A percentile compares a stretch with the other conserved stretches of the same genome.
phyloP scores from a whole-genome alignment of 345 rosid genomes.

The Moricandia moricandioides region DNA sequence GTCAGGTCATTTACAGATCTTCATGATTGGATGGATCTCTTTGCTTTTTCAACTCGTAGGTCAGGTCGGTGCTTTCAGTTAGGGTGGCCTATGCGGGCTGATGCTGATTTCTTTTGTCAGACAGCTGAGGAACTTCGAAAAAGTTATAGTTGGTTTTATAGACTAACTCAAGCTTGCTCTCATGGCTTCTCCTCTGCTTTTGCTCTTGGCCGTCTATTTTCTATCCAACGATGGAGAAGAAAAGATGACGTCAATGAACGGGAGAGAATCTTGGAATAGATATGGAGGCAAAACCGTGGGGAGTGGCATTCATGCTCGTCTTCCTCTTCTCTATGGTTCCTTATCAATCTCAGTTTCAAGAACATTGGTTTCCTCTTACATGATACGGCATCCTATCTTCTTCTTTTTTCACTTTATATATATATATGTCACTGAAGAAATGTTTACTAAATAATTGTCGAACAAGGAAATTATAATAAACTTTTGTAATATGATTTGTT shows the following conservation, averaged over 20 bases:
- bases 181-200: constrained; percentile 46
- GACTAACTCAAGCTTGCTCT: constrained; percentile 49
- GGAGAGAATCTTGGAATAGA: not conserved
- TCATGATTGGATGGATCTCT: not conserved
- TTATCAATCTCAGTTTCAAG: too few species aligned
- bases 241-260: constrained; percentile 21
- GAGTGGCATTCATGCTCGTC: too few species aligned
- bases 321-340: too few species aligned
- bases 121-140: constrained; percentile 35
- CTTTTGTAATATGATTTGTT: too few species aligned
- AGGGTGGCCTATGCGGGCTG: constrained; percentile 80
- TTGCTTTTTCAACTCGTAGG: constrained; percentile 37
- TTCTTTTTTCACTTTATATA: too few species aligned
- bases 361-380: too few species aligned
- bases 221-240: constrained; percentile 41
- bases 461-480: too few species aligned
- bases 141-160: constrained; percentile 21
- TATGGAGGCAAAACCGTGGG: too few species aligned
- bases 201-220: constrained; percentile 44
- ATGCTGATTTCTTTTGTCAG: constrained; percentile 67
- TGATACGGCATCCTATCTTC: too few species aligned
- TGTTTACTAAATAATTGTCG: too few species aligned
- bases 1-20: not conserved
- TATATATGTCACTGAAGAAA: too few species aligned
- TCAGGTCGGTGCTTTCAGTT: constrained; percentile 65